These are phyloP conservation scores for Clonostachys rosea DNA, from an alignment of 2,329 filamentous ascomycete genomes.

Conservation along the genomic window DNA sequence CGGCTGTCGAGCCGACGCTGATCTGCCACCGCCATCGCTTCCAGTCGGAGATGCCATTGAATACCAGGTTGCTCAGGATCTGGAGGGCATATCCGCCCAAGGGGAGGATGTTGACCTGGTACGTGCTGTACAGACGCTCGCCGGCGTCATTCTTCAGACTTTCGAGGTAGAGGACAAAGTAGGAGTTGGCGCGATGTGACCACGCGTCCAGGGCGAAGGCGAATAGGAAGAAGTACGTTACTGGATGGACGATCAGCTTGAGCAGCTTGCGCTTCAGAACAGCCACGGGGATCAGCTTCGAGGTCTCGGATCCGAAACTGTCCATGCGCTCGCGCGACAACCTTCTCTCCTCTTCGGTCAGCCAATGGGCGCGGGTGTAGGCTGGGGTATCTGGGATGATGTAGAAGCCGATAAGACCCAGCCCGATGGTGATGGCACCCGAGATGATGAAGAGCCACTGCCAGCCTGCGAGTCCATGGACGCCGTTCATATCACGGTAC, in stretches of 20 bases:
- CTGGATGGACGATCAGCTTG: slow-evolving; percentile 17
- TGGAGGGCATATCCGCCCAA: slow-evolving; percentile 21
- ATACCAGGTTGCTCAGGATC: slow-evolving; percentile 24
- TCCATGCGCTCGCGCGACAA: slow-evolving; percentile 33
- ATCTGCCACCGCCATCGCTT: slow-evolving; percentile 33
- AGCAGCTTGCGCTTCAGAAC: slow-evolving; percentile 15
- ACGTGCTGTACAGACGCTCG: slow-evolving; percentile 17
- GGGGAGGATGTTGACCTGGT: slow-evolving; percentile 22
- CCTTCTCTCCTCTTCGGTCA: slow-evolving; percentile 51
- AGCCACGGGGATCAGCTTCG: slow-evolving; percentile 13
- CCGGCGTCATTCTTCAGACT: slow-evolving; percentile 16
- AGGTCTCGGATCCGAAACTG: slow-evolving; percentile 17
- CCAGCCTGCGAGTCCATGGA: slow-evolving; percentile 27
- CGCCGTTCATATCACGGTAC: slow-evolving; percentile 29
- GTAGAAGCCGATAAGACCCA: slow-evolving; percentile 56
- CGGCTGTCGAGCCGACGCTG: slow-evolving; percentile 17
- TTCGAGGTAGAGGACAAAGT: slow-evolving; percentile 24
- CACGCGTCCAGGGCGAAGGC: slow-evolving; percentile 20
- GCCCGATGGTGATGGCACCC: slow-evolving; percentile 37
- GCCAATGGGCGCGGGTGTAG: slow-evolving; percentile 52
- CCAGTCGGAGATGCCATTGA: slow-evolving; percentile 28
- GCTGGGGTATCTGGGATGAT: slow-evolving; percentile 60
- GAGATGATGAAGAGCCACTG: slow-evolving; percentile 34
- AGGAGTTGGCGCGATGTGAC: slow-evolving; percentile 21
- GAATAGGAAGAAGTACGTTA: slow-evolving; percentile 21